These are phyloP conservation scores for Sporothrix pallida DNA, from an alignment of 2,329 filamentous ascomycete genomes.

Conservation along the genomic window DNA sequence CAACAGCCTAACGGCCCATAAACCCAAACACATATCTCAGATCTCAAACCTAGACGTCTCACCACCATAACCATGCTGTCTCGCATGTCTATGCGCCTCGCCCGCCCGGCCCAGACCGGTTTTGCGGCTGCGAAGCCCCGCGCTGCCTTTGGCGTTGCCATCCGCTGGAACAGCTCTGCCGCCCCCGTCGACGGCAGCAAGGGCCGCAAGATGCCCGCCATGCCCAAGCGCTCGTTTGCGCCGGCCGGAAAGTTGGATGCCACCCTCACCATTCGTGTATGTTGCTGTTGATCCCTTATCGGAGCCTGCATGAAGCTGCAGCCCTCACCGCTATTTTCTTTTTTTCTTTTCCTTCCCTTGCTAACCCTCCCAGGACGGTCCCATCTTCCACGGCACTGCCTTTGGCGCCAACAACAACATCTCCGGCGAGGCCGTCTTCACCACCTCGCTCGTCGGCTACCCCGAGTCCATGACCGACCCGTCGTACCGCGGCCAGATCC, in stretches of 20 bases:
- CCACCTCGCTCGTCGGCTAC: constrained; percentile 95
- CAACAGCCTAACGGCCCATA: constrained; percentile 18
- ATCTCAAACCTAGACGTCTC: constrained; percentile 4
- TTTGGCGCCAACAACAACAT: constrained; percentile 97
- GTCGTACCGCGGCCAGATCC: constrained; percentile 90
- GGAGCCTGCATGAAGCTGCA: not conserved
- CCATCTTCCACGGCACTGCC: constrained; percentile 93
- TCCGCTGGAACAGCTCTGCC: constrained; percentile 43
- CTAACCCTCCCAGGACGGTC: constrained; percentile 70
- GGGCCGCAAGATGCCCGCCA: constrained; percentile 69
- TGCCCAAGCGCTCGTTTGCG: constrained; percentile 63
- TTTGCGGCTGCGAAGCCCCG: constrained; percentile 42
- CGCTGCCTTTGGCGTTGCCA: constrained; percentile 49
- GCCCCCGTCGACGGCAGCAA: constrained; percentile 69
- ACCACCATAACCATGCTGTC: constrained; percentile 59
- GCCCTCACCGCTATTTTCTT: not conserved
- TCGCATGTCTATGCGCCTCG: constrained; percentile 59
- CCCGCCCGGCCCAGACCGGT: constrained; percentile 51
- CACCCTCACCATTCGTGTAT: constrained; percentile 90
- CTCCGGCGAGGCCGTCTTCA: constrained; percentile 98
- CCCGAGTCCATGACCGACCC: constrained; percentile 92
- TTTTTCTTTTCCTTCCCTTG: not conserved
- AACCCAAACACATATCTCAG: not conserved
- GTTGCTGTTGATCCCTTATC: constrained; percentile 41
- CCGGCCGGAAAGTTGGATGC: constrained; percentile 73